Conservation (phyloP, 768 basidiomycete genomes). For the Termitomyces sp. region DNA sequence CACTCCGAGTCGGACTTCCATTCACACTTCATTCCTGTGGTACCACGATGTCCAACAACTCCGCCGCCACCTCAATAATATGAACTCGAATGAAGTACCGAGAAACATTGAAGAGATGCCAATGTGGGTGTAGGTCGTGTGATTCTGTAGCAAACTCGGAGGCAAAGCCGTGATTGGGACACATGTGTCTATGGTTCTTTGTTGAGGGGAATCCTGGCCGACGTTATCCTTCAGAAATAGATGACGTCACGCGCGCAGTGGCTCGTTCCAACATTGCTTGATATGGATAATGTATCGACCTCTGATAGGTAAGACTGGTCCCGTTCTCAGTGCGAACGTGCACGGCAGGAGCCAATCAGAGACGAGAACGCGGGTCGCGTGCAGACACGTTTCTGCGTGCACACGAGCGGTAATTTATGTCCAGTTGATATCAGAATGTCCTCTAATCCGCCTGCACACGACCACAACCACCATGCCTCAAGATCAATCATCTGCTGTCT, state of each 20-base stretch:
- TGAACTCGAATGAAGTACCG: neutral
- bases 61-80: neutral
- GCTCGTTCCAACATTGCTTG: neutral
- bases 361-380: slow-evolving; percentile 22
- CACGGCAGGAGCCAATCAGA: slow-evolving; percentile 22
- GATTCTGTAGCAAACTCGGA: neutral
- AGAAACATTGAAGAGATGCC: neutral
- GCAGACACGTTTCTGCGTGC: slow-evolving; percentile 27
- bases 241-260: neutral
- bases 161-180: neutral
- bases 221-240: neutral
- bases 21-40: neutral
- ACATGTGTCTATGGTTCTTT: neutral
- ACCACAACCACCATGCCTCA: neutral
- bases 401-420: slow-evolving; percentile 19
- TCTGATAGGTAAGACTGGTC: neutral
- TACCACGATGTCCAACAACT: neutral
- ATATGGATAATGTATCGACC: neutral
- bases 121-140: neutral
- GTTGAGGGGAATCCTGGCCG: neutral
- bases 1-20: neutral
- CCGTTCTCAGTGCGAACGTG: slow-evolving; percentile 23
- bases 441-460: neutral
- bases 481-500: slow-evolving; percentile 21
- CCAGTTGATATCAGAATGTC: neutral